These are phyloP conservation scores for Epichloe sylvatica DNA, from an alignment of 2,329 filamentous ascomycete genomes.

Conservation along the genomic window DNA sequence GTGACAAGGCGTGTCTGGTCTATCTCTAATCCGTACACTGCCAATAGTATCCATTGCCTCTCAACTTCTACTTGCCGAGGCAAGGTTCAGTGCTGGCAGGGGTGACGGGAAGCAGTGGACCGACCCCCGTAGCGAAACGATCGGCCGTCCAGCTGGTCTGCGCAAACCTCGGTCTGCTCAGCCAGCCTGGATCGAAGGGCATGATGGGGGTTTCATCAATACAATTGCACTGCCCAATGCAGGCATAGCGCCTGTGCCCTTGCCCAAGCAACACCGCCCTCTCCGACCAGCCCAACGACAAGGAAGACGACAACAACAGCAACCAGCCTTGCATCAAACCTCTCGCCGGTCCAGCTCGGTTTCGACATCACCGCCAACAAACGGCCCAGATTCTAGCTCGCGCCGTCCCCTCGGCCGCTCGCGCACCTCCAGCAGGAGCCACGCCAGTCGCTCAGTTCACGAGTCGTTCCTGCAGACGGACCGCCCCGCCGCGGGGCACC, in stretches of 20 bases:
- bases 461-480: conserved; percentile 12
- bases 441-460: conserved; percentile 11
- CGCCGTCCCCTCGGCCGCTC: no score
- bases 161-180: background rate
- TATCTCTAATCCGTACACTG: no score
- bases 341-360: background rate
- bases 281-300: background rate
- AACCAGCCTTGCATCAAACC: background rate
- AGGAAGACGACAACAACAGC: conserved; percentile 5
- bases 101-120: no score
- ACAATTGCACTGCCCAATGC: conserved; percentile 1
- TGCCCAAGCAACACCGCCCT: conserved; percentile 7
- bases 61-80: no score
- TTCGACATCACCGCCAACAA: conserved; percentile 2
- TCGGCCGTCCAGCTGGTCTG: background rate
- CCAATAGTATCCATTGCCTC: no score
- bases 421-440: no score
- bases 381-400: background rate
- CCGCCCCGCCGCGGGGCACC: conserved; percentile 15
- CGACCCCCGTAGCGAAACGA: background rate
- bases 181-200: background rate
- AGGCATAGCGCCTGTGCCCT: conserved; percentile 18
- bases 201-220: conserved; percentile 1
- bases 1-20: no score
- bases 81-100: no score